Evolutionary conservation across 768 basidiomycete genomes (phyloP), one percentile per base, ranked within the genome.

Genomic region (Sistotremastrum suecicum): DNA sequence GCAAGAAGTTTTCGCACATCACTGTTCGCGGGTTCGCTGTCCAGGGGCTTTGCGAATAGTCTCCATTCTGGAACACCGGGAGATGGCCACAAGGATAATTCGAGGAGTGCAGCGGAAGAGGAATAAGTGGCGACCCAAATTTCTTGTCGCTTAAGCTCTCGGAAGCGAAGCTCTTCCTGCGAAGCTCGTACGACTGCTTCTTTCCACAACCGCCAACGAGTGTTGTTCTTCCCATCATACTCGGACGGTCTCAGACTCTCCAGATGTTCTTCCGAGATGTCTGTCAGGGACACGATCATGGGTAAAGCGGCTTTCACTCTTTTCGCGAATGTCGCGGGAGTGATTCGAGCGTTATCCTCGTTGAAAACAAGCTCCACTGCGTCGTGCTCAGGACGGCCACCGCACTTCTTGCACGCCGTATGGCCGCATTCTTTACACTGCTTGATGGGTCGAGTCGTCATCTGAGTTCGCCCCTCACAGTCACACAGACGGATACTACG

Each of bases 381-480:
- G 4, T 56, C 60, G 60, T 97, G 92, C 54, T 91, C 85, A 0
- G 92, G 92, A 52, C 88, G 79, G 30, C 89, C 90, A 37, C 85
- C 86, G 57, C 90, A 94, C 58, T 80, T 81, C 51, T 72, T 71
- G 66, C 92, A 97, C 34, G 83, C 80, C 9, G 86, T 75, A 6
- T 76, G 74, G 5, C 73, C 75, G 56, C 92, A 97, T 48, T 88
- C 84, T 9, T 56, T 50, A 60, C 92, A 97, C 7, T 70, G 72
- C 35, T 74, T 71, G 36, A 92, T 64, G 34, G 70, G 67, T 34
- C 78, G 69, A 7, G 69, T 71, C 1, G 87, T 83, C 55, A 90
- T 78, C 50, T 75, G 81, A 35, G 76, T 70, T 7, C 86, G 82
- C 3, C 91, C 92, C 63, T 97, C 92, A 57, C 92, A 97, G n/a